Evolutionary conservation across 805 yeast genomes (phyloP).

Genomic region (Candida montana): DNA sequence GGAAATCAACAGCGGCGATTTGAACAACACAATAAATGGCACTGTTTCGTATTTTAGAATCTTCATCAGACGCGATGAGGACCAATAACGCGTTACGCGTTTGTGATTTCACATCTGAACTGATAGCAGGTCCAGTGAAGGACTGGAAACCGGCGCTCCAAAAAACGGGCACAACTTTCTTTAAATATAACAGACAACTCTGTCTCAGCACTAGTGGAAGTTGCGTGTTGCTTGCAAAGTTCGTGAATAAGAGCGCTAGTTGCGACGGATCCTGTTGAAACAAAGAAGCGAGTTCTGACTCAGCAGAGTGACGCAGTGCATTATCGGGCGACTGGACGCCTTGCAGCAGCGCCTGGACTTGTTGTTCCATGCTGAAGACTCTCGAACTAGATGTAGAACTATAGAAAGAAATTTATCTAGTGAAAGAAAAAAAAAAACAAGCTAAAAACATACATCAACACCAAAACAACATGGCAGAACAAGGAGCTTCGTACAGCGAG

Average conservation of each 20-base stretch:
- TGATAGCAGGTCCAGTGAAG: conserved; percentile 61
- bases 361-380: conserved; percentile 7
- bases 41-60: conserved; percentile 58
- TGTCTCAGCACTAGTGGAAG: conserved; percentile 30
- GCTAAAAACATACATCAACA: background rate
- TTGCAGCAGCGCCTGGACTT: conserved; percentile 18
- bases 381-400: too few relatives aligned
- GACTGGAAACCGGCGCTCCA: conserved; percentile 86
- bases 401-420: too few relatives aligned
- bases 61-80: conserved; percentile 38
- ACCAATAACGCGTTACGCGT: conserved; percentile 48
- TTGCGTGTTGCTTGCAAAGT: conserved; percentile 31
- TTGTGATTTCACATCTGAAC: conserved; percentile 42
- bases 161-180: conserved; percentile 59
- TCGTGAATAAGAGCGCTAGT: conserved; percentile 37
- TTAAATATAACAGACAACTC: conserved; percentile 59
- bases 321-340: conserved; percentile 37
- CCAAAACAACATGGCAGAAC: conserved; percentile 6
- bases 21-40: conserved; percentile 75
- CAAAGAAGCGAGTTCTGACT: conserved; percentile 32
- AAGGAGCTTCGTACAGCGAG: conserved; percentile 74
- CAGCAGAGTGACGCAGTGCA: conserved; percentile 25
- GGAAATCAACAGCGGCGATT: conserved; percentile 84
- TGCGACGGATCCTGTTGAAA: conserved; percentile 46
- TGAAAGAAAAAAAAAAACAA: background rate